Base-by-base conservation (phyloP, 768 basidiomycete species). In the Tylopilus felleus region DNA sequence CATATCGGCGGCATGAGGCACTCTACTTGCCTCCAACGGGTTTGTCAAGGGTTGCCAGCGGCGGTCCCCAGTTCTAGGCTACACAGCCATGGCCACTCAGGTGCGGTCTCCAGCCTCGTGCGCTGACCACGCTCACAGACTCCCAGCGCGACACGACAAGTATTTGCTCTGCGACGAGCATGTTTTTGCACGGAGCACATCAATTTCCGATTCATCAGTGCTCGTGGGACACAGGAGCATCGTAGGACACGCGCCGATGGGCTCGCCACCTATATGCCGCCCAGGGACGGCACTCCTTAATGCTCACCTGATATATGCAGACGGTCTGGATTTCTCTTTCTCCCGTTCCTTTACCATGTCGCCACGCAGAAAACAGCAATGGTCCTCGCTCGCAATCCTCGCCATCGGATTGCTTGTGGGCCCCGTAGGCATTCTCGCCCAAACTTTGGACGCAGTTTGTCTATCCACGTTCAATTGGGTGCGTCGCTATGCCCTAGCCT, bases 391-490 rank as follows among this genome's bases (percentile, higher is more conserved):
- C 39, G 57, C 56, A 36, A 31, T 65, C 44, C 56, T 72, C 21
- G 25, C 51, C 8, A 25, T 46, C 8, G 61, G 47, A 9, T 27
- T 66, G 16, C 56, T 71, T 22, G 19, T 49, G 8, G 57, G 52
- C 21, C 71, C 63, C 1, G 9, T 40, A 6, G 49, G 52, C 17
- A 46, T 44, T 19, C 42, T 53, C 8, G 69, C 71, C 6, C 71
- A 73, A 48, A 44, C 59, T 1, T 40, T 72, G 10, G 7, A 43
- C 13, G 69, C 45, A 14, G 16, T 21, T 10, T 73, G 72, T 53
- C 40, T 46, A 1, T 46, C 55, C 33, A 33, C 51, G 22, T 71
- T 57, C 40, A 25, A 35, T 46, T 73, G 71, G 72, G 71, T 70
- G 46, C 10, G 69, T 55, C 10, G 19, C n/a, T 28, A n/a, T 22